phyloP scores from a whole-genome alignment of 305 asterid species.

The Fraxinus albicans region DNA sequence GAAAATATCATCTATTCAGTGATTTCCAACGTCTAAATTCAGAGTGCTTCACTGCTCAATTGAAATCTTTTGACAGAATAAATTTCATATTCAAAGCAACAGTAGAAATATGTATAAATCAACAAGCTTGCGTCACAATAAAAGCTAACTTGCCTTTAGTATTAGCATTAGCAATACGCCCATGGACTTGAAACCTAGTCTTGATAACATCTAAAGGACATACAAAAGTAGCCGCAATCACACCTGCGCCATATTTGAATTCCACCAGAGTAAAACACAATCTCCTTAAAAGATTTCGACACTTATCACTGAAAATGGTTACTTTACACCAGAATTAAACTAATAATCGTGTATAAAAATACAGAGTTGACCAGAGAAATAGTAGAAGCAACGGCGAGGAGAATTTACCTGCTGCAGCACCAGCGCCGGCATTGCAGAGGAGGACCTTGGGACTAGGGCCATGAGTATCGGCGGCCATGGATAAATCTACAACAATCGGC shows the following conservation, averaged over 20 bases:
- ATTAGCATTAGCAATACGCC: conserved; percentile 63
- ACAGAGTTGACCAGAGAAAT: neutral
- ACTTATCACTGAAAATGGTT: neutral
- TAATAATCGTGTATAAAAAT: neutral
- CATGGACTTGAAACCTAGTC: conserved; percentile 96
- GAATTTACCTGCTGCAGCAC: conserved; percentile 76
- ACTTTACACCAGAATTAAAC: neutral
- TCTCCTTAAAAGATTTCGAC: neutral
- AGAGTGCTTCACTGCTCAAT: neutral
- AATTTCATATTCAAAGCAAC: neutral
- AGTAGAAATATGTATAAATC: neutral
- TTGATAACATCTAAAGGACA: conserved; percentile 96
- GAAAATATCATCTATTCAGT: neutral
- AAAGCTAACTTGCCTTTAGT: conserved; percentile 52
- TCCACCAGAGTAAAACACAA: neutral
- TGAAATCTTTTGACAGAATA: neutral
- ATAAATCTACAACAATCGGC: conserved; percentile 27
- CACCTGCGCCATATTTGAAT: conserved; percentile 54
- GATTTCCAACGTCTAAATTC: neutral
- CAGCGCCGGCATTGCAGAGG: conserved; percentile 87
- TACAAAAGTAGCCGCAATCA: conserved; percentile 92
- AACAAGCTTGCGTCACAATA: neutral
- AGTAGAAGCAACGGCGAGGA: neutral
- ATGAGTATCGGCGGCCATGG: conserved; percentile 58
- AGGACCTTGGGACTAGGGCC: conserved; percentile 56